Evolutionary conservation across 2,329 filamentous ascomycete species (phyloP).

Genomic region (Endocalyx cinctus): DNA sequence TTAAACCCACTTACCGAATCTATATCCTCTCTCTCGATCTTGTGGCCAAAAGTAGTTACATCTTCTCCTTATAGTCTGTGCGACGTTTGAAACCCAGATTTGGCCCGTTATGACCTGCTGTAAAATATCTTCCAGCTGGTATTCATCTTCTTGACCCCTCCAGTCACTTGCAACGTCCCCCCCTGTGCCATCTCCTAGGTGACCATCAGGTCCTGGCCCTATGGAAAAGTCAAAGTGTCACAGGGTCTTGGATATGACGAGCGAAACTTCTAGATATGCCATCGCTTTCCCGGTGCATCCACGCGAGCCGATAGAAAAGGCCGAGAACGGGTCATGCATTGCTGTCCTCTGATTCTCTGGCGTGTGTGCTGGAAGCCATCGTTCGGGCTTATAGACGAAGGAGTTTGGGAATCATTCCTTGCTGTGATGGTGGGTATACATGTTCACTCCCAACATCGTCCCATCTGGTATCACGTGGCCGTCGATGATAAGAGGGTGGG

Average conservation of each 20-base stretch:
- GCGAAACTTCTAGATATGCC: slow-evolving; percentile 38
- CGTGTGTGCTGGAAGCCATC: slow-evolving; percentile 11
- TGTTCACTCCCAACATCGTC: slow-evolving; percentile 6
- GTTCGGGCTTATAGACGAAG: slow-evolving; percentile 11
- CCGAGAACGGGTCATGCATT: slow-evolving; percentile 30
- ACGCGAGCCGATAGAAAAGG: slow-evolving; percentile 15
- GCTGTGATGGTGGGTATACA: slow-evolving; percentile 10
- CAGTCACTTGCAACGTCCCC: neutral
- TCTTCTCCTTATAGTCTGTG: too few species aligned
- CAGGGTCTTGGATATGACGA: slow-evolving; percentile 37
- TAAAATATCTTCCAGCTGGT: neutral
- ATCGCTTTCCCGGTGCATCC: slow-evolving; percentile 45
- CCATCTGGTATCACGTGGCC: slow-evolving; percentile 10
- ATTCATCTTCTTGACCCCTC: neutral
- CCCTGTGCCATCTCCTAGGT: too few species aligned
- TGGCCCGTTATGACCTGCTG: neutral
- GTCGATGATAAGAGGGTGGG: slow-evolving; percentile 3
- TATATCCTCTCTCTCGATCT: too few species aligned
- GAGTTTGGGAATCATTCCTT: slow-evolving; percentile 8
- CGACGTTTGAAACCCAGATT: too few species aligned
- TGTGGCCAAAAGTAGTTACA: too few species aligned
- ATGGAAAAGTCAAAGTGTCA: slow-evolving; percentile 32
- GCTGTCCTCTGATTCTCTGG: slow-evolving; percentile 5
- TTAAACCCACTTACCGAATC: too few species aligned
- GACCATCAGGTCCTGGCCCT: slow-evolving; percentile 3